Evolutionary conservation across 2,329 filamentous ascomycete species (phyloP).

Genomic region (Fusarium nanum): DNA sequence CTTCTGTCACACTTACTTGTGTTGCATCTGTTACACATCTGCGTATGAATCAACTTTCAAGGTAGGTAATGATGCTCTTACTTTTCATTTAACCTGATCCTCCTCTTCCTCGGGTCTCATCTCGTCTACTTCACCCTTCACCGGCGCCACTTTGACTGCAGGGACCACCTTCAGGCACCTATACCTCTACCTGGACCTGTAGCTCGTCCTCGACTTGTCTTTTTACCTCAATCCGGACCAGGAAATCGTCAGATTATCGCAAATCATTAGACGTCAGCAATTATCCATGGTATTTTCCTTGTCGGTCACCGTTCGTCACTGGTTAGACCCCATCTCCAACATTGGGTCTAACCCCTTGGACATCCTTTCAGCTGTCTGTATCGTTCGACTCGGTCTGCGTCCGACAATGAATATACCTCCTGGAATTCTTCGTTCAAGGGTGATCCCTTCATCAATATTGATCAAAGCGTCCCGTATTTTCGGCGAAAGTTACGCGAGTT

Average conservation of each 20-base stretch:
- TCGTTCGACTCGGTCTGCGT: slow-evolving; percentile 31
- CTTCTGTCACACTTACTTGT: slow-evolving; percentile 29
- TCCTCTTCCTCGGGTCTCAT: neutral
- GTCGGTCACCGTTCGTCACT: neutral
- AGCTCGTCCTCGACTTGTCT: neutral
- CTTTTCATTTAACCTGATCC: neutral
- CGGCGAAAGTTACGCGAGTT: slow-evolving; percentile 27
- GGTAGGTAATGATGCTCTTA: slow-evolving; percentile 9
- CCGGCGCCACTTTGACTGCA: slow-evolving; percentile 10
- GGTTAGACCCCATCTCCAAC: slow-evolving; percentile 2
- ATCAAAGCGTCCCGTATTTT: slow-evolving; percentile 31
- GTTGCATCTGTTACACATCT: slow-evolving; percentile 20
- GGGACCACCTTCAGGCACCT: slow-evolving; percentile 17
- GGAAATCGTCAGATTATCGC: slow-evolving; percentile 8
- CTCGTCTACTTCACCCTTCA: slow-evolving; percentile 9
- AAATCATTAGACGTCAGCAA: slow-evolving; percentile 1
- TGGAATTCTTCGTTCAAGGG: slow-evolving; percentile 18
- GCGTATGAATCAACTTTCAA: neutral
- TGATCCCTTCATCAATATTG: slow-evolving; percentile 12
- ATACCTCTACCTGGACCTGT: neutral
- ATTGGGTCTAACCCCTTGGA: slow-evolving; percentile 13
- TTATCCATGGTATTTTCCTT: neutral
- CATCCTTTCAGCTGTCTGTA: slow-evolving; percentile 9
- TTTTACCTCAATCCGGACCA: neutral
- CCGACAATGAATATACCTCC: slow-evolving; percentile 23